Evolutionary conservation across 768 basidiomycete genomes (phyloP).

Genomic region (Boletus rubropictus): DNA sequence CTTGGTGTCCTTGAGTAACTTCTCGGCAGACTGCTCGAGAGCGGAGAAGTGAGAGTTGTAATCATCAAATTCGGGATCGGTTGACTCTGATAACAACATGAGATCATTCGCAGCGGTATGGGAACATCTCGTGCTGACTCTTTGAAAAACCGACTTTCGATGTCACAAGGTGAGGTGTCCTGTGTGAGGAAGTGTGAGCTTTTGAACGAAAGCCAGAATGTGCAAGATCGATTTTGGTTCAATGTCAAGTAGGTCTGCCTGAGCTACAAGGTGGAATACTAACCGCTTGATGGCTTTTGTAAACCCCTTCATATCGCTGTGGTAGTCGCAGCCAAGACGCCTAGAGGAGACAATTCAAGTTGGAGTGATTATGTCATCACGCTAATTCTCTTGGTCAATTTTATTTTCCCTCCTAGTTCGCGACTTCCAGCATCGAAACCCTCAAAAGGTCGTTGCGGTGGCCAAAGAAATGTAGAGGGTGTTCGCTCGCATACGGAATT

Average conservation of each 20-base stretch:
- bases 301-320: slow-evolving; percentile 70
- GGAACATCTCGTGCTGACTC: slow-evolving; percentile 50
- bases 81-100: slow-evolving; percentile 48
- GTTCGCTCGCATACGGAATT: no score
- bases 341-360: no score
- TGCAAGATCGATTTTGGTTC: slow-evolving; percentile 5
- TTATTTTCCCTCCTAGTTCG: no score
- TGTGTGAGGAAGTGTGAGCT: slow-evolving; percentile 26
- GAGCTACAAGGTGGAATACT: slow-evolving; percentile 9
- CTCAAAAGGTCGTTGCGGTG: slow-evolving; percentile 9
- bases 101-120: not conserved
- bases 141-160: slow-evolving; percentile 87
- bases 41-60: slow-evolving; percentile 69
- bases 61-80: slow-evolving; percentile 88
- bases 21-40: slow-evolving; percentile 79
- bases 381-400: no score
- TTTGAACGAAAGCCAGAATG: slow-evolving; percentile 2
- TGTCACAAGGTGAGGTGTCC: slow-evolving; percentile 88
- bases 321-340: not conserved
- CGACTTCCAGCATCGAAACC: no score
- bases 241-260: not conserved
- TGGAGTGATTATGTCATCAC: slow-evolving; percentile 20
- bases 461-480: slow-evolving; percentile 18
- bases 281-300: slow-evolving; percentile 75
- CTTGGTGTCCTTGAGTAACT: slow-evolving; percentile 88